Percentiles rank a stretch among this genome's conserved stretches.
phyloP scores from a whole-genome alignment of 176 grass and related monocot genomes.

The Areca catechu region DNA sequence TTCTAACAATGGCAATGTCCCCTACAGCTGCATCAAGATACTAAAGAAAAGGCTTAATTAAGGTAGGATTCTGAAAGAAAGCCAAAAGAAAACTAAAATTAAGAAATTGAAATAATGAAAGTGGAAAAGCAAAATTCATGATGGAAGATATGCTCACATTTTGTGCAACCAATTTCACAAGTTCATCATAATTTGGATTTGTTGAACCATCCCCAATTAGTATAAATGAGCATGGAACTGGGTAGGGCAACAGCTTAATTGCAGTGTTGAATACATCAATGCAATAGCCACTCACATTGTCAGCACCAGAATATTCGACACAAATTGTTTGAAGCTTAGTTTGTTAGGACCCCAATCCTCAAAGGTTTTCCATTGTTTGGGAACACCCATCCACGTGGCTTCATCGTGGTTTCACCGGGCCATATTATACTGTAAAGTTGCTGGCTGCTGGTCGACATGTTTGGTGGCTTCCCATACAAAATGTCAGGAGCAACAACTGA shows the following conservation, averaged over 20 bases:
- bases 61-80: constrained; percentile 2
- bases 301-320: constrained; percentile 2
- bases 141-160: background rate
- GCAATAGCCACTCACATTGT: constrained; percentile 7
- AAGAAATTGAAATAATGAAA: background rate
- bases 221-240: constrained; percentile 10
- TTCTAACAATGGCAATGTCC: constrained; percentile 13
- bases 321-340: constrained; percentile 7
- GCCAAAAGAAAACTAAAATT: background rate
- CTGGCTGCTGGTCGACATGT: background rate
- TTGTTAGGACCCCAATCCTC: constrained; percentile 11
- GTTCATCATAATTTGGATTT: constrained; percentile 17
- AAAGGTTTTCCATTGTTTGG: constrained; percentile 15
- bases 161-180: background rate
- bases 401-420: constrained; percentile 10
- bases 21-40: constrained; percentile 19
- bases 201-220: constrained; percentile 4
- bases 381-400: constrained; percentile 15
- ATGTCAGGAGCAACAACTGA: constrained; percentile 17
- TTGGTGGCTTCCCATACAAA: constrained; percentile 16
- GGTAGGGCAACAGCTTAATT: constrained; percentile 17
- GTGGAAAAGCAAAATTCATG: background rate
- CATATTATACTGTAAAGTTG: constrained; percentile 12
- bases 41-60: background rate
- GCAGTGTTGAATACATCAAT: constrained; percentile 15